phyloP scores from a whole-genome alignment of 345 rosid species.

The Euphorbia tirucalli region DNA sequence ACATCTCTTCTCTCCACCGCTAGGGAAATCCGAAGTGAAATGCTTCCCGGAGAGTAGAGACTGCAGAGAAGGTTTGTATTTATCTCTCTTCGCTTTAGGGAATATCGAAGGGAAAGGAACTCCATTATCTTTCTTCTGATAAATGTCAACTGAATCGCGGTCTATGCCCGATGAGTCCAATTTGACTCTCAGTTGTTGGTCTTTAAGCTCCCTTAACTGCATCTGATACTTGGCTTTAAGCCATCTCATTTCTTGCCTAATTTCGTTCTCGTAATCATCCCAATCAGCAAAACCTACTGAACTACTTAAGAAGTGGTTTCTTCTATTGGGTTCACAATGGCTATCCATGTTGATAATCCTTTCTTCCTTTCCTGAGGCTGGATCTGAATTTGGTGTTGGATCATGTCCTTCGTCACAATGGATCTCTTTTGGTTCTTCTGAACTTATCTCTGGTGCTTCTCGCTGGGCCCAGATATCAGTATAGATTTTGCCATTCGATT shows the following conservation, averaged over 20 bases:
- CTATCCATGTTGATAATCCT: constrained; percentile 34
- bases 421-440: constrained; percentile 40
- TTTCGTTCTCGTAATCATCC: constrained; percentile 67
- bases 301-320: constrained; percentile 25
- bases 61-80: constrained; percentile 13
- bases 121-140: constrained; percentile 8
- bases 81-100: constrained; percentile 15
- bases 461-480: constrained; percentile 66
- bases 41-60: constrained; percentile 16
- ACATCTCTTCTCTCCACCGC: constrained; percentile 23
- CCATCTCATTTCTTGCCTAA: constrained; percentile 82
- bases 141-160: constrained; percentile 16
- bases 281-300: constrained; percentile 20
- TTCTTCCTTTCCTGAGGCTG: constrained; percentile 29
- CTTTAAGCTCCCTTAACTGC: constrained; percentile 58
- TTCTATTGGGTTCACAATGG: constrained; percentile 24
- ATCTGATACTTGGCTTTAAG: constrained; percentile 75
- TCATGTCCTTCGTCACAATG: constrained; percentile 37
- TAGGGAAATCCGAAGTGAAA: constrained; percentile 6
- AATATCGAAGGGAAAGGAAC: constrained; percentile 15
- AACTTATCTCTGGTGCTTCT: constrained; percentile 32
- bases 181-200: constrained; percentile 40
- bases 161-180: constrained; percentile 22
- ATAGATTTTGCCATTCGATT: constrained; percentile 29
- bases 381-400: constrained; percentile 11